Conservation (phyloP, 306 rosid genomes). For the Begonia peltatifolia region DNA sequence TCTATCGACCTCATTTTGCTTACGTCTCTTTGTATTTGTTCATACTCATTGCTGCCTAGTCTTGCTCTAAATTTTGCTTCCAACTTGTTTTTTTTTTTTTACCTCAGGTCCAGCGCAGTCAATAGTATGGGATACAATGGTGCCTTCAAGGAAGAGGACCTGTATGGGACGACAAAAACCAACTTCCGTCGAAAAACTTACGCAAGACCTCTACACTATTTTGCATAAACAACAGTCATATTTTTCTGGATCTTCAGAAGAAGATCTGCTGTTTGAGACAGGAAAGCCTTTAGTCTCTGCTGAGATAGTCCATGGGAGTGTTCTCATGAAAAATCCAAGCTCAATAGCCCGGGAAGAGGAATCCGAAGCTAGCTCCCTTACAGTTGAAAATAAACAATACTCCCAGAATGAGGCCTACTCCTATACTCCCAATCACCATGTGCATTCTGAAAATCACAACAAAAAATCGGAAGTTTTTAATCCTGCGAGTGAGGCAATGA, state of each 20-base stretch:
- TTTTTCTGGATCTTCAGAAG: constrained; percentile 86
- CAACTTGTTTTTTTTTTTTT: constrained; percentile 6
- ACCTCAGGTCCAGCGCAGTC: constrained; percentile 91
- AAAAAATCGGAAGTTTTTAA: constrained; percentile 21
- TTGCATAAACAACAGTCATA: constrained; percentile 81
- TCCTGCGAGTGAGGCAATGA: constrained; percentile 35
- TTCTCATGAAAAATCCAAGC: constrained; percentile 94
- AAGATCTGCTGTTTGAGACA: constrained; percentile 76
- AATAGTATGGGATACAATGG: constrained; percentile 68
- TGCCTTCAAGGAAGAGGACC: constrained; percentile 93
- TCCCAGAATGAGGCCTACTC: constrained; percentile 56
- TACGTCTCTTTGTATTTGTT: too few species aligned
- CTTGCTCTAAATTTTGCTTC: background rate
- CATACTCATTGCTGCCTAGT: too few species aligned
- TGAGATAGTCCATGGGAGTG: constrained; percentile 98
- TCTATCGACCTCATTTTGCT: too few species aligned
- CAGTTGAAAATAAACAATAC: constrained; percentile 61
- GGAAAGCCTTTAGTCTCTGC: constrained; percentile 92
- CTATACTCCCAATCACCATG: constrained; percentile 23
- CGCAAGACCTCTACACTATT: constrained; percentile 79
- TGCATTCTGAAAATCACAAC: constrained; percentile 18
- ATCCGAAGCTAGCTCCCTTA: constrained; percentile 95
- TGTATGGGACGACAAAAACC: constrained; percentile 67
- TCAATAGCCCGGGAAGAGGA: constrained; percentile 77
- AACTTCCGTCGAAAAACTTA: constrained; percentile 87